These are phyloP conservation scores for Quercus alba DNA, from an alignment of 306 rosid genomes.

Conservation along the genomic window DNA sequence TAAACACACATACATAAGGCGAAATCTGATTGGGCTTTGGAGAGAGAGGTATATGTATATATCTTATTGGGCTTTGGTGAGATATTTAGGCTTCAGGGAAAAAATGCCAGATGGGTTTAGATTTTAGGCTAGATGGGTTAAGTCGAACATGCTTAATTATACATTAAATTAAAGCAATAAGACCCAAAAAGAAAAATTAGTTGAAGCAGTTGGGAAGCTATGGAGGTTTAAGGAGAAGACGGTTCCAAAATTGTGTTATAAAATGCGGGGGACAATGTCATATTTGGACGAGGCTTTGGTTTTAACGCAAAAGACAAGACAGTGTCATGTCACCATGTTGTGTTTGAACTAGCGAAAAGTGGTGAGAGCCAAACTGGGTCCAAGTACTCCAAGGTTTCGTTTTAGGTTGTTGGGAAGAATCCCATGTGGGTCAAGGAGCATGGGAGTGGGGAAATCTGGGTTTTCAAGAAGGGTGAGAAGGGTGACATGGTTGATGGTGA, in stretches of 20 bases:
- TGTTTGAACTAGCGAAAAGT: too few relatives aligned
- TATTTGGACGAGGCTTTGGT: constrained; percentile 69
- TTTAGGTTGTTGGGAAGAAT: constrained; percentile 70
- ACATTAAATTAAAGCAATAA: too few relatives aligned
- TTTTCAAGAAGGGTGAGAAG: constrained; percentile 53
- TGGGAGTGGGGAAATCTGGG: constrained; percentile 25
- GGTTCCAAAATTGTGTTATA: constrained; percentile 24
- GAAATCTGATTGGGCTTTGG: too few relatives aligned
- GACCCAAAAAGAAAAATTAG: too few relatives aligned
- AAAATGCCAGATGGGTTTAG: too few relatives aligned
- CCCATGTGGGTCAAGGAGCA: constrained; percentile 67
- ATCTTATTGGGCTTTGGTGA: too few relatives aligned
- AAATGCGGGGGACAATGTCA: background rate
- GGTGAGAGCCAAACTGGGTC: constrained; percentile 18
- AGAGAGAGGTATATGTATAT: too few relatives aligned
- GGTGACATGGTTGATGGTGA: constrained; percentile 61
- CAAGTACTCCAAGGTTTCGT: constrained; percentile 49
- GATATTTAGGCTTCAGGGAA: too few relatives aligned
- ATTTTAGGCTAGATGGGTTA: too few relatives aligned
- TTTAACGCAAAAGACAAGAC: constrained; percentile 46
- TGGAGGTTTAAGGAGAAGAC: constrained; percentile 57
- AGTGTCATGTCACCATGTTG: constrained; percentile 67
- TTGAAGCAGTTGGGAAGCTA: background rate
- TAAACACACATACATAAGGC: too few relatives aligned
- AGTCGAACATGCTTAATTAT: too few relatives aligned